Evolutionary conservation across 192 early-diverging fungal species (phyloP).

Genomic region (Linnemannia zychae): DNA sequence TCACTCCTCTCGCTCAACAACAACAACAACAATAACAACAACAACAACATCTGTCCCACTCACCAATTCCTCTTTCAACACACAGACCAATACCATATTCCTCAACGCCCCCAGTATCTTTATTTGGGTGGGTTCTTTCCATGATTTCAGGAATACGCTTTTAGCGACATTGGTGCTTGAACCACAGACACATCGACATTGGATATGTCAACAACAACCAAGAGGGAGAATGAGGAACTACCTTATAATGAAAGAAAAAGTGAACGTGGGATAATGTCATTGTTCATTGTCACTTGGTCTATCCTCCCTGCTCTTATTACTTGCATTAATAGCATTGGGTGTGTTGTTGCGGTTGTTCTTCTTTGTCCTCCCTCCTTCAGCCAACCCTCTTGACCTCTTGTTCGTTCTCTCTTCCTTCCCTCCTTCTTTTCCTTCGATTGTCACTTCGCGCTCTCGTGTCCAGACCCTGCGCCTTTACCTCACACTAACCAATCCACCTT

Average conservation of each 20-base stretch:
- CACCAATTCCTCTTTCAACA: not conserved
- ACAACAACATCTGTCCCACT: not conserved
- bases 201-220: no score
- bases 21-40: not conserved
- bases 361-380: not conserved
- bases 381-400: not conserved
- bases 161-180: no score
- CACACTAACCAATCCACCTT: not conserved
- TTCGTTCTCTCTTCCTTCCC: no score
- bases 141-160: no score
- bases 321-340: no score
- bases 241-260: no score
- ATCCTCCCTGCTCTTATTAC: no score
- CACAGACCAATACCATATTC: not conserved
- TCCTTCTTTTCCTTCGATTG: not conserved
- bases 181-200: no score
- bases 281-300: no score
- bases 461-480: conserved; percentile 8
- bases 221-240: no score
- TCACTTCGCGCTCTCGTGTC: not conserved
- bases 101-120: not conserved
- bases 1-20: not conserved
- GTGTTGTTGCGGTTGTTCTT: no score
- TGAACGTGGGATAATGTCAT: no score
- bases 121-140: not conserved